A percentile compares a stretch with the other conserved stretches of the same genome.
Evolutionary conservation across 805 yeast species (phyloP).

Genomic region (Teunomyces lycoperdinae): DNA sequence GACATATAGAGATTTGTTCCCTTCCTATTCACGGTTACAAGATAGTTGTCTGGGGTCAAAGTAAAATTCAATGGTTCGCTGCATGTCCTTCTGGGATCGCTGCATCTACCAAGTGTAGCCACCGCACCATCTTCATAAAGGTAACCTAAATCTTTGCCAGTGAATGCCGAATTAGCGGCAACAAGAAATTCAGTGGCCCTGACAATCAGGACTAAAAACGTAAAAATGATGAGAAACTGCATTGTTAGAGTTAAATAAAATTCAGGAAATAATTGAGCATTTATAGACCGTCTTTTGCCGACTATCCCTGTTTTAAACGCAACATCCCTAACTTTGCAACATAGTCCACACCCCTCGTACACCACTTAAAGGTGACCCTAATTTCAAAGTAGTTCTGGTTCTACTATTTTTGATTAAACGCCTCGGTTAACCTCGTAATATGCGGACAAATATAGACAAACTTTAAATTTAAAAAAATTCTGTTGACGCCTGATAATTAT

Average conservation of each 20-base stretch:
- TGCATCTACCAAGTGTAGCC: no score
- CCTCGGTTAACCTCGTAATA: no score
- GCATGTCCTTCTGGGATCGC: not conserved
- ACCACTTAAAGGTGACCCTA: no score
- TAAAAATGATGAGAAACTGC: not conserved
- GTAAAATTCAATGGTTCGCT: not conserved
- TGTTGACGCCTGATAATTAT: no score
- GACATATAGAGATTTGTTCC: not conserved
- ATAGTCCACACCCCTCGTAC: no score
- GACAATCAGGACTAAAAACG: not conserved
- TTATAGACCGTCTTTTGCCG: no score
- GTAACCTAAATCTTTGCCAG: not conserved
- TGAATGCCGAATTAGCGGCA: not conserved
- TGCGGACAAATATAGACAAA: no score
- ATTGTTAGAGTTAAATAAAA: not conserved
- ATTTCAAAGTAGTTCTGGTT: no score
- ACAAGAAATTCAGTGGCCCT: not conserved
- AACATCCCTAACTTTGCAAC: no score
- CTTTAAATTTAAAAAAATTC: no score
- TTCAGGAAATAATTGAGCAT: not conserved
- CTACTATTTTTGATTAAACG: no score
- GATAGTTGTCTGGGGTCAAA: not conserved
- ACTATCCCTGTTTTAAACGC: no score
- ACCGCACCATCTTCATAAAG: not conserved
- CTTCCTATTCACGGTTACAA: not conserved